phyloP scores from a whole-genome alignment of 306 rosid genomes.

The Acmispon strigosus region DNA sequence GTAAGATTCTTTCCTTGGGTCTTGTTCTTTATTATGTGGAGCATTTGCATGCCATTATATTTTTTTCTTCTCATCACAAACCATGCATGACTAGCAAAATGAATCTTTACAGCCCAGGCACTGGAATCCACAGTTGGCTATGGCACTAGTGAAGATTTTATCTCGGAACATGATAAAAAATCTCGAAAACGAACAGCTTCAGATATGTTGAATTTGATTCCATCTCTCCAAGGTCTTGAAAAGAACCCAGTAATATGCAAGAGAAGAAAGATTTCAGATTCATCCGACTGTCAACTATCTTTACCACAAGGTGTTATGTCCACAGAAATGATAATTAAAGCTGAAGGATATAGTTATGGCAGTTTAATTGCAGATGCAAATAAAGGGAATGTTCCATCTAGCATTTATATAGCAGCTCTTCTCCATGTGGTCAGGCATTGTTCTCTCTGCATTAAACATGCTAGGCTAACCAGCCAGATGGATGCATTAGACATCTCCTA shows the following conservation, averaged over 20 bases:
- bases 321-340: constrained; percentile 46
- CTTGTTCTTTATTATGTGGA: constrained; percentile 15
- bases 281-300: constrained; percentile 33
- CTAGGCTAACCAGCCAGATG: constrained; percentile 97
- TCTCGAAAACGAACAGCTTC: constrained; percentile 71
- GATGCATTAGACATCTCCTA: constrained; percentile 82
- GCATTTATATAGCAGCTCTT: constrained; percentile 82
- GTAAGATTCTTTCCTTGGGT: constrained; percentile 61
- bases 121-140: constrained; percentile 44
- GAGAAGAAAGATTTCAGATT: constrained; percentile 61
- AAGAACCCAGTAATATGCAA: constrained; percentile 39
- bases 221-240: constrained; percentile 68
- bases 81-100: constrained; percentile 27
- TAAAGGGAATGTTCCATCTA: constrained; percentile 80
- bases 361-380: constrained; percentile 80
- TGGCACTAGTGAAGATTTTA: constrained; percentile 37
- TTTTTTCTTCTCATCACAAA: neutral
- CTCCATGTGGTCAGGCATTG: constrained; percentile 95
- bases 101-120: constrained; percentile 56
- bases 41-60: neutral
- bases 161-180: constrained; percentile 51
- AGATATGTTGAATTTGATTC: constrained; percentile 71
- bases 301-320: constrained; percentile 44
- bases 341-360: constrained; percentile 60
- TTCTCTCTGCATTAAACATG: constrained; percentile 88